phyloP scores from a whole-genome alignment of 352 stramenopile species.

The Phytophthora rubi region DNA sequence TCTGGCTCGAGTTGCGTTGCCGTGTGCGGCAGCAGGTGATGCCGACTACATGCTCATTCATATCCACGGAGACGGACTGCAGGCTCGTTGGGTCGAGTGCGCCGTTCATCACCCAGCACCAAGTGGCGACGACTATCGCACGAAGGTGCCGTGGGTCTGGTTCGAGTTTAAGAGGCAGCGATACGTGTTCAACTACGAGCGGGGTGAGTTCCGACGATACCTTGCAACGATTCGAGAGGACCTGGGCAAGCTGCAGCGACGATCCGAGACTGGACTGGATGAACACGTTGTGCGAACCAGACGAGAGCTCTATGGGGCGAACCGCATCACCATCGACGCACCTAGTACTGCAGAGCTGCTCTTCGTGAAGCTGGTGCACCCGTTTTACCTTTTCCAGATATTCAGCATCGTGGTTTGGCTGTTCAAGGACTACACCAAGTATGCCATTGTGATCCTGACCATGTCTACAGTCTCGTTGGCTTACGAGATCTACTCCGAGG shows the following conservation, averaged over 20 bases:
- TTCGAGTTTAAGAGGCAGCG: constrained; percentile 79
- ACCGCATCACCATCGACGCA: constrained; percentile 50
- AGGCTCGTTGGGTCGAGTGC: constrained; percentile 52
- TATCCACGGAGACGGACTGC: constrained; percentile 44
- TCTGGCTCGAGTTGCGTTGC: constrained; percentile 41
- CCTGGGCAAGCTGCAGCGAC: constrained; percentile 11
- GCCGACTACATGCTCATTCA: constrained; percentile 60
- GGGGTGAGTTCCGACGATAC: constrained; percentile 59
- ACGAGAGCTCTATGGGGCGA: constrained; percentile 47
- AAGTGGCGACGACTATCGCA: constrained; percentile 15
- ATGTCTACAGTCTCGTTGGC: constrained; percentile 48
- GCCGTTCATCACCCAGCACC: constrained; percentile 35
- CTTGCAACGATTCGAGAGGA: constrained; percentile 44
- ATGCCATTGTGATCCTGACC: constrained; percentile 51
- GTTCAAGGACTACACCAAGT: constrained; percentile 47
- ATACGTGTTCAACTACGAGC: constrained; percentile 64
- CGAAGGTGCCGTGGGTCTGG: constrained; percentile 48
- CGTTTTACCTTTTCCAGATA: constrained; percentile 71
- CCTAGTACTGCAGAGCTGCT: constrained; percentile 45
- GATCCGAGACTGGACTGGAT: constrained; percentile 29
- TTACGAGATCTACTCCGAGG: constrained; percentile 60
- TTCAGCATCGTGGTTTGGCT: constrained; percentile 64
- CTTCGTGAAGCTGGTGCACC: constrained; percentile 62
- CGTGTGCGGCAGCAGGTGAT: constrained; percentile 33
- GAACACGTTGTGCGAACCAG: constrained; percentile 20